A percentile compares a stretch with the other conserved stretches of the same genome.
Conservation (phyloP, 2,329 filamentous ascomycete genomes). For the Trichophyton mentagrophytes region DNA sequence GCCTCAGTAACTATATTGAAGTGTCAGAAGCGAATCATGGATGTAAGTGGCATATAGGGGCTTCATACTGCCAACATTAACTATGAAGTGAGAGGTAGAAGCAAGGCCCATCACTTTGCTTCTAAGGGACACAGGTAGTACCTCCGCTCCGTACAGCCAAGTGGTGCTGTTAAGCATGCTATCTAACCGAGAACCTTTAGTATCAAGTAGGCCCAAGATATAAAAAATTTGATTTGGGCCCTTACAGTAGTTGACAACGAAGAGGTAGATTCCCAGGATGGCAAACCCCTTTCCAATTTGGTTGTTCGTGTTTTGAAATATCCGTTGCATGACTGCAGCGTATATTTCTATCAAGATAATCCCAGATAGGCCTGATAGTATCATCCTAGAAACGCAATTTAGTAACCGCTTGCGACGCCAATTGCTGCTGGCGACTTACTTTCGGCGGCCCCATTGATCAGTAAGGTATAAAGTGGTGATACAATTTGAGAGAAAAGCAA, state of each 20-base stretch:
- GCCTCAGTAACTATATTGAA: conserved; percentile 36
- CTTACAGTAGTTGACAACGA: conserved; percentile 44
- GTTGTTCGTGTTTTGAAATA: conserved; percentile 45
- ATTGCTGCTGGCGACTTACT: conserved; percentile 22
- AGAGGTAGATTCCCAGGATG: conserved; percentile 47
- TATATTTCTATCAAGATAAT: conserved; percentile 48
- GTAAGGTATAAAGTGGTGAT: conserved; percentile 42
- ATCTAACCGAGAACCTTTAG: conserved; percentile 21
- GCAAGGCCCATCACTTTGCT: conserved; percentile 46
- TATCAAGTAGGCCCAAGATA: background rate
- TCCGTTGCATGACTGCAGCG: conserved; percentile 45
- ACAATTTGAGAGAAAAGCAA: conserved; percentile 40
- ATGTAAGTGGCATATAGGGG: background rate
- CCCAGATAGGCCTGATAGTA: conserved; percentile 40
- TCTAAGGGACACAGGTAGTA: conserved; percentile 41
- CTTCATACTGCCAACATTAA: conserved; percentile 38
- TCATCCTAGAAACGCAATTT: conserved; percentile 34
- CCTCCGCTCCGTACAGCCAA: conserved; percentile 45
- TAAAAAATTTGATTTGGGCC: conserved; percentile 10
- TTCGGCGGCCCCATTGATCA: conserved; percentile 48
- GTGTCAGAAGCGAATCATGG: background rate
- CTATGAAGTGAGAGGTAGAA: conserved; percentile 42
- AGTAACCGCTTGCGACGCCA: background rate
- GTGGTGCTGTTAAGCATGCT: conserved; percentile 43
- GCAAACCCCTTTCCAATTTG: conserved; percentile 47